phyloP scores from a whole-genome alignment of 2,329 filamentous ascomycete genomes.

The Helotiales sp. region DNA sequence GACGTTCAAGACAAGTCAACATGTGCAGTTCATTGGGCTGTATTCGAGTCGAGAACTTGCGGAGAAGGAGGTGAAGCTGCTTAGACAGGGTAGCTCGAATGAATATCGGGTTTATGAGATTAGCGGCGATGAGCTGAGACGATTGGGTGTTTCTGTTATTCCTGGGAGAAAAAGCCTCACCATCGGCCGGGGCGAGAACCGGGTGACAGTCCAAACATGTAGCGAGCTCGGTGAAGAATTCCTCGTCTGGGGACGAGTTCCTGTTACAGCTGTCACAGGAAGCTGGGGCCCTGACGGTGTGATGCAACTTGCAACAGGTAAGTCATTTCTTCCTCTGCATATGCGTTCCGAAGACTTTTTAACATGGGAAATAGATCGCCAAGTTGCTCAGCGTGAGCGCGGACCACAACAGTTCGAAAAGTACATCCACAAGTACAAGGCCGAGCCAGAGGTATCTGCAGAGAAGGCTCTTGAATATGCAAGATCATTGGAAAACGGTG shows the following conservation, averaged over 20 bases:
- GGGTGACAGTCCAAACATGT: background rate
- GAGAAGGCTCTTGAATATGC: background rate
- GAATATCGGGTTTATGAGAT: background rate
- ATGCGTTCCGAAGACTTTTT: background rate
- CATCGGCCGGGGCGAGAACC: background rate
- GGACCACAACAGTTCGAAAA: too few relatives aligned
- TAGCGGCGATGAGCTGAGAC: background rate
- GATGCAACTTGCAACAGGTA: background rate
- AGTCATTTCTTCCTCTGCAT: background rate
- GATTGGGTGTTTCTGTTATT: background rate
- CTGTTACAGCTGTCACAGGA: background rate
- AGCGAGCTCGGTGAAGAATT: background rate
- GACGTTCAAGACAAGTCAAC: background rate
- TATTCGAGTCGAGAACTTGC: background rate
- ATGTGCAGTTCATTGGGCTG: background rate
- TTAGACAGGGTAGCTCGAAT: background rate
- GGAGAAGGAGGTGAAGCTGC: background rate
- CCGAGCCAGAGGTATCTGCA: background rate
- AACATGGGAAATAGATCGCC: background rate
- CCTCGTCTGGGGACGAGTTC: background rate
- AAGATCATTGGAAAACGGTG: background rate
- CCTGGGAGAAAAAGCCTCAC: background rate
- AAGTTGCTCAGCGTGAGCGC: background rate
- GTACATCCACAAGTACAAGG: background rate
- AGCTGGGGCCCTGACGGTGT: background rate